These are phyloP conservation scores for Fraxinus ornus DNA, from an alignment of 305 asterid genomes.

Conservation along the genomic window DNA sequence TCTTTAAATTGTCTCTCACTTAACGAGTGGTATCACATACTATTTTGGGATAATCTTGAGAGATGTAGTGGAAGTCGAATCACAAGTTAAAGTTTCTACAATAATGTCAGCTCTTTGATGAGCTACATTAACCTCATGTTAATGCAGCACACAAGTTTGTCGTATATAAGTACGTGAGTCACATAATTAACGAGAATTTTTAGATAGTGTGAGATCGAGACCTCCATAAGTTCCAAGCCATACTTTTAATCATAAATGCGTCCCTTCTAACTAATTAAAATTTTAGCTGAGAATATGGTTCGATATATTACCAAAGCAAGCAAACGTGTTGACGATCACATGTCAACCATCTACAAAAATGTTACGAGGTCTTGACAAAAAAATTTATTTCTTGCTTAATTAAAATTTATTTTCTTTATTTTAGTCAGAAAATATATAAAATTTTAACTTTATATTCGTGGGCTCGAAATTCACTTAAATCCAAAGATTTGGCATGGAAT, in stretches of 20 bases:
- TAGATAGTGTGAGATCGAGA: too few relatives aligned
- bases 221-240: neutral
- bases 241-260: too few relatives aligned
- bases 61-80: neutral
- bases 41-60: neutral
- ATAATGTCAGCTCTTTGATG: neutral
- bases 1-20: neutral
- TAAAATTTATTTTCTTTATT: too few relatives aligned
- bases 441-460: too few relatives aligned
- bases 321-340: neutral
- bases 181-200: too few relatives aligned
- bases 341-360: too few relatives aligned
- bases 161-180: too few relatives aligned
- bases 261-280: neutral
- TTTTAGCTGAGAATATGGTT: neutral
- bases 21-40: neutral
- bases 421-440: neutral
- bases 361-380: neutral
- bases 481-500: neutral
- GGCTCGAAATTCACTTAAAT: neutral
- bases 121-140: too few relatives aligned
- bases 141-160: too few relatives aligned
- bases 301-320: neutral
- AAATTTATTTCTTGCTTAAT: neutral
- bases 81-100: neutral